These are phyloP conservation scores for Flagelloscypha sp. DNA, from an alignment of 768 basidiomycete species.

Conservation along the genomic window DNA sequence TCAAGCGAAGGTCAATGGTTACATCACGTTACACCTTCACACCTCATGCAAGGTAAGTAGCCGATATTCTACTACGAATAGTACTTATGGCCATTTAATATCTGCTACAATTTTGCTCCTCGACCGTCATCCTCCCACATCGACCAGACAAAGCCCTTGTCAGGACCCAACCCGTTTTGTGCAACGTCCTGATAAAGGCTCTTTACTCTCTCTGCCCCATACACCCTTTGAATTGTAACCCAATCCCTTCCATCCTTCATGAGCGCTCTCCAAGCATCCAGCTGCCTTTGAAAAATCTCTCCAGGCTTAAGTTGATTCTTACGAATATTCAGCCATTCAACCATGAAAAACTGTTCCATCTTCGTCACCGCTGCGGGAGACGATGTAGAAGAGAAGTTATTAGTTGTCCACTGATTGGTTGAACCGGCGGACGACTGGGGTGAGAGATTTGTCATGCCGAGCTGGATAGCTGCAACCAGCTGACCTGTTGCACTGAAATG, in stretches of 20 bases:
- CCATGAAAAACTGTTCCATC: conserved; percentile 58
- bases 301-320: conserved; percentile 34
- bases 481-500: conserved; percentile 31
- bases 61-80: no score
- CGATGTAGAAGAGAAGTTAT: conserved; percentile 20
- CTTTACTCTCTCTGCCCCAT: conserved; percentile 40
- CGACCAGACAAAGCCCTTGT: conserved; percentile 56
- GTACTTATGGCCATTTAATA: no score
- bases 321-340: conserved; percentile 56
- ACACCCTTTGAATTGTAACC: conserved; percentile 44
- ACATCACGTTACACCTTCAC: no score
- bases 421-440: conserved; percentile 30
- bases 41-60: no score
- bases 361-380: conserved; percentile 14
- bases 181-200: conserved; percentile 39
- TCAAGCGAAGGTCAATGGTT: no score
- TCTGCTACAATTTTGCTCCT: not conserved
- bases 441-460: conserved; percentile 51
- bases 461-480: conserved; percentile 34
- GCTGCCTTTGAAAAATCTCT: conserved; percentile 44
- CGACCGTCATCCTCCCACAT: conserved; percentile 40
- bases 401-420: conserved; percentile 30
- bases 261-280: conserved; percentile 48
- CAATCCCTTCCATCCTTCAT: conserved; percentile 49
- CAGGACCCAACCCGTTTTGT: conserved; percentile 40